Conservation (phyloP, 768 basidiomycete species). For the Mycena haematopus region DNA sequence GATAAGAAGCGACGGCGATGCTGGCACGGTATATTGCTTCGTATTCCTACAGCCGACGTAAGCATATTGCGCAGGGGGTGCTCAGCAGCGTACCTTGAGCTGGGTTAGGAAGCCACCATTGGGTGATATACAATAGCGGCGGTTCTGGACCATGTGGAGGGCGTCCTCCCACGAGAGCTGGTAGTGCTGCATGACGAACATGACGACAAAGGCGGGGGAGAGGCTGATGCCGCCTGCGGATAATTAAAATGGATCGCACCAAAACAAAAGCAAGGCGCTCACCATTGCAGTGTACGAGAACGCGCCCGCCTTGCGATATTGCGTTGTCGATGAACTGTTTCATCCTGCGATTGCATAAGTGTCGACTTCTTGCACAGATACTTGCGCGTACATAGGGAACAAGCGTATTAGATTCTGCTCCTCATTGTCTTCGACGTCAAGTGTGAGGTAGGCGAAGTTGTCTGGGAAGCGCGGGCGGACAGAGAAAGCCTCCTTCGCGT, state of each 20-base stretch:
- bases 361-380: background rate
- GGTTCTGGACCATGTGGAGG: slow-evolving; percentile 85
- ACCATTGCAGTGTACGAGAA: slow-evolving; percentile 91
- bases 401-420: slow-evolving; percentile 93
- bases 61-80: background rate
- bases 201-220: slow-evolving; percentile 88
- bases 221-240: slow-evolving; percentile 81
- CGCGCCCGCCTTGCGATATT: slow-evolving; percentile 67
- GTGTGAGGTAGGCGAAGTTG: slow-evolving; percentile 75
- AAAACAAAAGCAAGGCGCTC: slow-evolving; percentile 37
- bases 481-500: slow-evolving; percentile 89
- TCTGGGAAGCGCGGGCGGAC: slow-evolving; percentile 86
- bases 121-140: slow-evolving; percentile 92
- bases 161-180: slow-evolving; percentile 88
- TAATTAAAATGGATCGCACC: background rate
- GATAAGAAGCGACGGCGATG: slow-evolving; percentile 68
- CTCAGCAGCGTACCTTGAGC: slow-evolving; percentile 66
- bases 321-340: slow-evolving; percentile 78
- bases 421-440: slow-evolving; percentile 91
- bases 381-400: slow-evolving; percentile 74
- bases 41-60: slow-evolving; percentile 67
- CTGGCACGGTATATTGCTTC: slow-evolving; percentile 90
- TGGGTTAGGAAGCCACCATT: slow-evolving; percentile 92
- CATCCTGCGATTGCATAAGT: slow-evolving; percentile 54
- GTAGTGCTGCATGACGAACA: slow-evolving; percentile 91